Conservation (phyloP, 768 basidiomycete genomes). For the Pholiota molesta region DNA sequence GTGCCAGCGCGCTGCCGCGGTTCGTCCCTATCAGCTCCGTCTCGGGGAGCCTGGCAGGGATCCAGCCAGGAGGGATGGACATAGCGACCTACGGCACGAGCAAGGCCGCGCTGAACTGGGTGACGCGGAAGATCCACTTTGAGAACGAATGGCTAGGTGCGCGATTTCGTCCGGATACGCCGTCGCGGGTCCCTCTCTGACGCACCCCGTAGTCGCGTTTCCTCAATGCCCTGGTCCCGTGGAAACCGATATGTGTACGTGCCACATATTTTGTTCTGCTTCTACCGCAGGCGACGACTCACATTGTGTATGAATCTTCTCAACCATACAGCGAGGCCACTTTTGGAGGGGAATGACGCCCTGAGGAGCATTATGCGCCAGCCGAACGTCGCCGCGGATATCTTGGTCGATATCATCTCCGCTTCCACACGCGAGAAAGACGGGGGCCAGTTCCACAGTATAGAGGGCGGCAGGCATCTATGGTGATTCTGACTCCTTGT, state of each 20-base stretch:
- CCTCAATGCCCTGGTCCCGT: slow-evolving; percentile 9
- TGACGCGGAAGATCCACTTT: slow-evolving; percentile 8
- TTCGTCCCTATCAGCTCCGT: slow-evolving; percentile 5
- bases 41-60: neutral
- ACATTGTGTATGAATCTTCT: neutral
- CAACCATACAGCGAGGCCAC: neutral
- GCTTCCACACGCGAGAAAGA: slow-evolving; percentile 9
- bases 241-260: slow-evolving; percentile 9
- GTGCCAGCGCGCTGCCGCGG: neutral
- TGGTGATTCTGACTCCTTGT: slow-evolving; percentile 8
- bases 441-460: slow-evolving; percentile 11
- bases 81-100: neutral
- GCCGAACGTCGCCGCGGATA: slow-evolving; percentile 1
- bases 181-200: too few relatives aligned
- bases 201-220: neutral
- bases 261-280: neutral
- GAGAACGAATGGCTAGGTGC: slow-evolving; percentile 12
- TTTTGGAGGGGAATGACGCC: neutral
- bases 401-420: slow-evolving; percentile 6
- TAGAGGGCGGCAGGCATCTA: slow-evolving; percentile 5
- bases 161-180: neutral
- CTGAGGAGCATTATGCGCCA: neutral
- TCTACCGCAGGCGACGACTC: neutral
- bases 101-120: slow-evolving; percentile 7
- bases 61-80: neutral